Percentiles rank a stretch among this genome's conserved stretches.
These are phyloP conservation scores for Pythium sukuiense DNA, from an alignment of 352 stramenopile genomes.

Conservation along the genomic window DNA sequence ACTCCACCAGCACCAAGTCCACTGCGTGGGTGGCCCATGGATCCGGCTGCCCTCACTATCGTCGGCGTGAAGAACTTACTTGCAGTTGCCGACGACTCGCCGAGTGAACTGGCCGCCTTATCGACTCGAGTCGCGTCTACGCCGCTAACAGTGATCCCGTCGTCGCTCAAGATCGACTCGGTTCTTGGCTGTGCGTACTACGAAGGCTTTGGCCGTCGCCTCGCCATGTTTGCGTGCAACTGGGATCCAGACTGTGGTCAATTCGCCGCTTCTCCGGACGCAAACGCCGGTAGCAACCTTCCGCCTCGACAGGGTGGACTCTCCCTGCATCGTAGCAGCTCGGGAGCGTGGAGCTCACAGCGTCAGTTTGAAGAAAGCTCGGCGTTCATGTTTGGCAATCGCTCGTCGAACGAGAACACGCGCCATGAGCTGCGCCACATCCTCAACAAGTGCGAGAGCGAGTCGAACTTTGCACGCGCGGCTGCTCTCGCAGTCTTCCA, in stretches of 20 bases:
- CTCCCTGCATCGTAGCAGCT: slow-evolving; percentile 60
- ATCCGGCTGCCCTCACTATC: slow-evolving; percentile 57
- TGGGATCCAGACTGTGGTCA: slow-evolving; percentile 81
- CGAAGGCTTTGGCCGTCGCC: slow-evolving; percentile 65
- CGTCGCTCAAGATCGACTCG: slow-evolving; percentile 59
- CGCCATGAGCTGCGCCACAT: slow-evolving; percentile 64
- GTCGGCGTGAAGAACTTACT: slow-evolving; percentile 73
- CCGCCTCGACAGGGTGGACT: slow-evolving; percentile 20
- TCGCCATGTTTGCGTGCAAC: slow-evolving; percentile 76
- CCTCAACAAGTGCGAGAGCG: slow-evolving; percentile 57
- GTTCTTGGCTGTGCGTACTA: slow-evolving; percentile 70
- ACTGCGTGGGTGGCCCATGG: slow-evolving; percentile 71
- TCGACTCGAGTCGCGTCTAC: not conserved
- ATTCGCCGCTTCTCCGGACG: not conserved
- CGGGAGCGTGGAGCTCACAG: slow-evolving; percentile 59
- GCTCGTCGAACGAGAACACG: slow-evolving; percentile 48
- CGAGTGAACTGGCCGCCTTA: slow-evolving; percentile 14
- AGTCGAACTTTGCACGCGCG: slow-evolving; percentile 61
- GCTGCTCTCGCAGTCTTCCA: slow-evolving; percentile 85
- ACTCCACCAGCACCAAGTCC: slow-evolving; percentile 31
- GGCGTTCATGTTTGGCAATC: slow-evolving; percentile 36
- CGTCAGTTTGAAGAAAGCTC: slow-evolving; percentile 57
- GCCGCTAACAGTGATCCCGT: slow-evolving; percentile 34
- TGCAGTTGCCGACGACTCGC: slow-evolving; percentile 25
- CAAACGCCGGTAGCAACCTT: not conserved